Evolutionary conservation across 352 stramenopile species (phyloP), one percentile per base, ranked within the genome.

Genomic region (Plasmopara viticola): DNA sequence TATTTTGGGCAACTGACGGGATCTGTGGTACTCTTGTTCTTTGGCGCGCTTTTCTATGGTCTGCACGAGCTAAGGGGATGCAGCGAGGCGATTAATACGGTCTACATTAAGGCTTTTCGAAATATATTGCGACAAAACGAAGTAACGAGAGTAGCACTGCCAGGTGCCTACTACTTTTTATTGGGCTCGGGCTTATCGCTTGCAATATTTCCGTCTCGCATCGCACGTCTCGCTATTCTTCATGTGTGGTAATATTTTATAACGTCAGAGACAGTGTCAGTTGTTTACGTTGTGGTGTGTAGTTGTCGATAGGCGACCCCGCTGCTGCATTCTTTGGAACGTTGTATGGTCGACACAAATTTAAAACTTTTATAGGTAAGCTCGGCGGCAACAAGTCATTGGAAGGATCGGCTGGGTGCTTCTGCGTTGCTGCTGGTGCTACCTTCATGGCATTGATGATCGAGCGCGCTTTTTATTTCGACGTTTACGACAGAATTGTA

Each of bases 161-260:
- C 75, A 0, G 72, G 72, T 9, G 72, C 72, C 10, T 84, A 72
- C 51, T 86, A 81, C 57, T 86, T 86, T 59, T 49, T 86, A 10
- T 51, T 84, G 14, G 75, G 75, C 20, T 72, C 61, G 5, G 68
- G 60, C 25, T 56, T 68, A 9, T 70, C 68, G 12, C 53, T 82
- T 2, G 53, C 47, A 14, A 7, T 82, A 9, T 82, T 72, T 46
- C 64, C 70, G 5, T 45, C 50, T 30, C 51, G 53, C 29, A 48
- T 84, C 14, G 75, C 72, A 15, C 64, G 68, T 13, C 75, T 86
- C 29, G 63, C 72, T 9, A 70, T 86, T 45, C 66, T 86, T 18
- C 68, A 80, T 45, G 75, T 86, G 62, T 25, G 70, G 64, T 48
- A 17, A 5, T n/a, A 13, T 4, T 14, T 41, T 43, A 25, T 25